Evolutionary conservation across 176 grass and related monocot genomes (phyloP).

Genomic region (Oryza rufipogon): DNA sequence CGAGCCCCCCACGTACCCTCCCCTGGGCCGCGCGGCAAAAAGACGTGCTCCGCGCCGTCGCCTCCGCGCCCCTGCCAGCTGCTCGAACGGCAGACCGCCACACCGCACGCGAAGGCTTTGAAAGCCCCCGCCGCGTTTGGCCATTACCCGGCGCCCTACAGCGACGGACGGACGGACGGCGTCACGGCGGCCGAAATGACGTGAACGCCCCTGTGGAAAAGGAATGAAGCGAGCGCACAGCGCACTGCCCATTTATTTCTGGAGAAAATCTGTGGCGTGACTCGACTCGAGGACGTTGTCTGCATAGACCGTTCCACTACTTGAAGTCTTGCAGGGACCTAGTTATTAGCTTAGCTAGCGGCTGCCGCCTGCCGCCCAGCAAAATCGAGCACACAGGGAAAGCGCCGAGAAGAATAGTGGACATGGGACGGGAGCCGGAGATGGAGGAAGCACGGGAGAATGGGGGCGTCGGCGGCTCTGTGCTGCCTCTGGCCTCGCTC

Average conservation of each 20-base stretch:
- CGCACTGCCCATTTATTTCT: neutral
- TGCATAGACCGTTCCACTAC: neutral
- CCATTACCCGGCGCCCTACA: slow-evolving; percentile 20
- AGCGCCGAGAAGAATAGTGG: neutral
- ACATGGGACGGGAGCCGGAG: slow-evolving; percentile 29
- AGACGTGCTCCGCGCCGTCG: neutral
- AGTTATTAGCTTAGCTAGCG: too few relatives aligned
- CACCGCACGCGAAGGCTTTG: neutral
- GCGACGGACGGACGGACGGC: neutral
- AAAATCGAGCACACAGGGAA: slow-evolving; percentile 13
- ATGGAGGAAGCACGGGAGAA: slow-evolving; percentile 5
- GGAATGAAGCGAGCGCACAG: neutral
- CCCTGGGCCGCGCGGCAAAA: neutral
- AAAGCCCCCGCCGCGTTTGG: slow-evolving; percentile 32
- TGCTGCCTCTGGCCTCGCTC: slow-evolving; percentile 39
- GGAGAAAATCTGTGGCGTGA: neutral
- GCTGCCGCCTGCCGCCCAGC: neutral
- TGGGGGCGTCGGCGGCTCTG: slow-evolving; percentile 11
- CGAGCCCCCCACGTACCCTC: neutral
- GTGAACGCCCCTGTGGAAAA: slow-evolving; percentile 13
- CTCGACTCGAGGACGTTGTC: slow-evolving; percentile 6
- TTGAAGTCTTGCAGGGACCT: neutral
- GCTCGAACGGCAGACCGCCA: slow-evolving; percentile 27
- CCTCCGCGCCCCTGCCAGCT: slow-evolving; percentile 36
- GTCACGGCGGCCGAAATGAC: slow-evolving; percentile 19